These are phyloP conservation scores for Megacollybia marginata DNA, from an alignment of 768 basidiomycete genomes.

Conservation along the genomic window DNA sequence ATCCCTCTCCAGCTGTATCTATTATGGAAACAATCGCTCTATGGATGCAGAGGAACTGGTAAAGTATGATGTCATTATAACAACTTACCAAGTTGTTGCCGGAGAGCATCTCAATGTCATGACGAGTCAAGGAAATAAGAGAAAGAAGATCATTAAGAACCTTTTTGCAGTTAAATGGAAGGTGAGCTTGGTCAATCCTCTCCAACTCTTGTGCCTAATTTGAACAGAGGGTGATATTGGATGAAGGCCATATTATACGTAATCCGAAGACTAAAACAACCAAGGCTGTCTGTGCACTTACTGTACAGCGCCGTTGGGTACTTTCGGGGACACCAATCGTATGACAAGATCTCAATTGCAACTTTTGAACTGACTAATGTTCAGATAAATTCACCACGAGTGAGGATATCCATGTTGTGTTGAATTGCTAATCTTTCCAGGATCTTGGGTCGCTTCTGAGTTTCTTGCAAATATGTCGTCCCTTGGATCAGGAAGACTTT, in stretches of 20 bases:
- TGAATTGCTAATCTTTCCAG: slow-evolving; percentile 25
- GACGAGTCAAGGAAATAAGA: slow-evolving; percentile 42
- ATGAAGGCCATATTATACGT: slow-evolving; percentile 85
- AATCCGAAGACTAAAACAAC: slow-evolving; percentile 86
- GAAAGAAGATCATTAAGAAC: slow-evolving; percentile 48
- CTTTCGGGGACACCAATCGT: slow-evolving; percentile 88
- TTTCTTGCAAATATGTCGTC: slow-evolving; percentile 80
- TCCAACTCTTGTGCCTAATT: background rate
- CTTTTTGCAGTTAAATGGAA: slow-evolving; percentile 79
- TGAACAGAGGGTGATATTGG: slow-evolving; percentile 64
- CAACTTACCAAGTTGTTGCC: slow-evolving; percentile 71
- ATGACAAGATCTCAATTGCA: slow-evolving; percentile 20
- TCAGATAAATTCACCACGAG: slow-evolving; percentile 76
- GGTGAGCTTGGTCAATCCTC: slow-evolving; percentile 26
- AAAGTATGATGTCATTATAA: slow-evolving; percentile 72
- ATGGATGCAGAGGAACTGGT: slow-evolving; percentile 52
- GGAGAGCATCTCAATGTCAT: slow-evolving; percentile 40
- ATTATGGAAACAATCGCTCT: slow-evolving; percentile 65
- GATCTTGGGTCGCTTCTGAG: slow-evolving; percentile 83
- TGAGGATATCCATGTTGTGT: slow-evolving; percentile 14
- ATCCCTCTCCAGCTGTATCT: slow-evolving; percentile 48
- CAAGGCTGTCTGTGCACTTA: slow-evolving; percentile 52
- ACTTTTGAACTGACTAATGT: slow-evolving; percentile 1
- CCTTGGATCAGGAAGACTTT: slow-evolving; percentile 76
- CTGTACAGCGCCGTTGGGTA: slow-evolving; percentile 72